phyloP scores from a whole-genome alignment of 805 yeast genomes.

The Kurtzmaniella cleridarum region DNA sequence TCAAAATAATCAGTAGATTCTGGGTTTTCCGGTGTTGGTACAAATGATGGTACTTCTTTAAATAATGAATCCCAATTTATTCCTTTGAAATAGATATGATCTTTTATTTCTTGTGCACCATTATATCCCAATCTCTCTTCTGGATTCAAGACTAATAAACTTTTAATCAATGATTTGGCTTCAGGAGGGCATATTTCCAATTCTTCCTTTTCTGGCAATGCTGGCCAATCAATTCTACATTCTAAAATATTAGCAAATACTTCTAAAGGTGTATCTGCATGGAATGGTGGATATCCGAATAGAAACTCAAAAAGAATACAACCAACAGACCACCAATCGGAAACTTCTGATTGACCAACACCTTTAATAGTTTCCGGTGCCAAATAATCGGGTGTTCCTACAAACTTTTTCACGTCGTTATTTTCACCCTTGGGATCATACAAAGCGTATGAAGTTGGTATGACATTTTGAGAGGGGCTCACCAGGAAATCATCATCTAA shows the following conservation, averaged over 20 bases:
- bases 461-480: constrained; percentile 18
- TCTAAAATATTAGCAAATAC: constrained; percentile 78
- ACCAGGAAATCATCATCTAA: constrained; percentile 45
- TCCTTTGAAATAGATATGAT: constrained; percentile 70
- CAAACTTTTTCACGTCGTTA: constrained; percentile 56
- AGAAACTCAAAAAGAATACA: constrained; percentile 89
- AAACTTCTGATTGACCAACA: constrained; percentile 69
- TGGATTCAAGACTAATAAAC: constrained; percentile 61
- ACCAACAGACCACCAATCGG: constrained; percentile 99
- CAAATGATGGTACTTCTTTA: constrained; percentile 70
- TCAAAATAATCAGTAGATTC: constrained; percentile 92
- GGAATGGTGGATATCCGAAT: constrained; percentile 94
- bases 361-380: constrained; percentile 96
- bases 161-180: constrained; percentile 70
- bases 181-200: constrained; percentile 48
- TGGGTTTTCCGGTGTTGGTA: constrained; percentile 74
- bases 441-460: constrained; percentile 44
- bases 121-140: constrained; percentile 64
- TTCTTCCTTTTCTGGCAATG: constrained; percentile 50
- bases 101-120: constrained; percentile 74
- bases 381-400: constrained; percentile 96
- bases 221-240: constrained; percentile 83
- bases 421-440: constrained; percentile 62
- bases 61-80: constrained; percentile 73
- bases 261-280: constrained; percentile 68